Percentiles rank a stretch among this genome's conserved stretches.
Evolutionary conservation across 805 yeast genomes (phyloP).

Genomic region (Cyberlindnera amylophila): DNA sequence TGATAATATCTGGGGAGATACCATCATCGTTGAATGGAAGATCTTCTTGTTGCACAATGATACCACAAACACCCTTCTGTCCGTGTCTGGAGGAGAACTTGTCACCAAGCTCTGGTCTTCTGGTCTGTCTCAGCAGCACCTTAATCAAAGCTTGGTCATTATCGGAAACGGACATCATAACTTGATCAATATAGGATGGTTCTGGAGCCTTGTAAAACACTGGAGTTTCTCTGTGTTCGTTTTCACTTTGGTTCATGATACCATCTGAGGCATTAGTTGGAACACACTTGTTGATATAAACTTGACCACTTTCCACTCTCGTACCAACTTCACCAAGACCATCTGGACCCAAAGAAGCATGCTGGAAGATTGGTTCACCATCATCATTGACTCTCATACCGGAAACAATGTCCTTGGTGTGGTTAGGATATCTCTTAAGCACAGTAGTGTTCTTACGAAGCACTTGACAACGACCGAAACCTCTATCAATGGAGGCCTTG

Average conservation of each 20-base stretch:
- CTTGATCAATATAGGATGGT: conserved; percentile 93
- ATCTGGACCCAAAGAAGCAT: conserved; percentile 84
- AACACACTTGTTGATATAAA: conserved; percentile 87
- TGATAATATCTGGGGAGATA: conserved; percentile 88
- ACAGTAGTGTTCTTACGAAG: conserved; percentile 87
- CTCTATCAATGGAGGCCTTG: conserved; percentile 91
- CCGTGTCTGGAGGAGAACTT: conserved; percentile 98
- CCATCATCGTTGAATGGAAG: conserved; percentile 94
- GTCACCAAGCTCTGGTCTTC: conserved; percentile 97
- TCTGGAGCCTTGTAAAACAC: conserved; percentile 92
- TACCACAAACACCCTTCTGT: conserved; percentile 99
- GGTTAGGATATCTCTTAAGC: conserved; percentile 88
- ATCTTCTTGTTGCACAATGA: conserved; percentile 95
- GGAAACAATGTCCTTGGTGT: conserved; percentile 84
- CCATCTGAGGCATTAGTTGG: conserved; percentile 80
- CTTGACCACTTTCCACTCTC: conserved; percentile 87
- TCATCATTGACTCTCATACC: conserved; percentile 88
- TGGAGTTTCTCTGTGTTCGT: conserved; percentile 85
- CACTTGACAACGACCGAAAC: conserved; percentile 97
- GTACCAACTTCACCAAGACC: conserved; percentile 97
- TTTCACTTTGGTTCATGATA: conserved; percentile 31
- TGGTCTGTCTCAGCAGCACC: conserved; percentile 87
- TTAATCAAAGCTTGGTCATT: conserved; percentile 92
- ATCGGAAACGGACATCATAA: conserved; percentile 94
- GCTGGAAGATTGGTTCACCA: conserved; percentile 81